phyloP scores from a whole-genome alignment of 305 asterid species.

The Fraxinus latifolia region DNA sequence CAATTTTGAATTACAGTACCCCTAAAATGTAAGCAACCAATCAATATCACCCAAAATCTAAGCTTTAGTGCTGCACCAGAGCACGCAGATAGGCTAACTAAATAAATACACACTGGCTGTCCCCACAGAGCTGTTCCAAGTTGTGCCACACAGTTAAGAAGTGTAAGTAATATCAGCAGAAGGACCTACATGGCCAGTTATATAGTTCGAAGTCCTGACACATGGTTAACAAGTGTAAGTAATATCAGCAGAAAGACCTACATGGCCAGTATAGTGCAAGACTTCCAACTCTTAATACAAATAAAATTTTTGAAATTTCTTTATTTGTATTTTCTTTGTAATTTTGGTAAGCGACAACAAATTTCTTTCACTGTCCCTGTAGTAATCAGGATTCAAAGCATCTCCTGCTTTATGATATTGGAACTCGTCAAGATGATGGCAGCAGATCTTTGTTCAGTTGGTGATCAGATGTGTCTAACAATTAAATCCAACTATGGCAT shows the following conservation, averaged over 20 bases:
- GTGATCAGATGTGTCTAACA: neutral
- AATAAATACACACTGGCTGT: neutral
- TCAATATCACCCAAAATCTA: slow-evolving; percentile 1
- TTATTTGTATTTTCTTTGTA: neutral
- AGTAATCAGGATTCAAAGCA: neutral
- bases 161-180: neutral
- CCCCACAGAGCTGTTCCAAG: neutral
- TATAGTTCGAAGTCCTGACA: neutral
- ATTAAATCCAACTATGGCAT: neutral
- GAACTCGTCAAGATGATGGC: neutral
- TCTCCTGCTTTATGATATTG: neutral
- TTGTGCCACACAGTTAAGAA: neutral
- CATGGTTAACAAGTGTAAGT: neutral
- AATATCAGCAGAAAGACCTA: neutral
- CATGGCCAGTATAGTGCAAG: neutral
- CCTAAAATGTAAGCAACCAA: neutral
- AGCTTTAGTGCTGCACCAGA: neutral
- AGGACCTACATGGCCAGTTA: neutral
- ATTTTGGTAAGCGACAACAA: neutral
- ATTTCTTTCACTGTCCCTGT: neutral
- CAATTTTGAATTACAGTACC: neutral
- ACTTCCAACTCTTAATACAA: neutral
- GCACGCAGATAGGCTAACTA: neutral
- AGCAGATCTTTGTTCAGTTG: neutral
- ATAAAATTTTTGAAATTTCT: neutral